phyloP scores from a whole-genome alignment of 2,329 filamentous ascomycete species.

The Colletotrichum navitas region DNA sequence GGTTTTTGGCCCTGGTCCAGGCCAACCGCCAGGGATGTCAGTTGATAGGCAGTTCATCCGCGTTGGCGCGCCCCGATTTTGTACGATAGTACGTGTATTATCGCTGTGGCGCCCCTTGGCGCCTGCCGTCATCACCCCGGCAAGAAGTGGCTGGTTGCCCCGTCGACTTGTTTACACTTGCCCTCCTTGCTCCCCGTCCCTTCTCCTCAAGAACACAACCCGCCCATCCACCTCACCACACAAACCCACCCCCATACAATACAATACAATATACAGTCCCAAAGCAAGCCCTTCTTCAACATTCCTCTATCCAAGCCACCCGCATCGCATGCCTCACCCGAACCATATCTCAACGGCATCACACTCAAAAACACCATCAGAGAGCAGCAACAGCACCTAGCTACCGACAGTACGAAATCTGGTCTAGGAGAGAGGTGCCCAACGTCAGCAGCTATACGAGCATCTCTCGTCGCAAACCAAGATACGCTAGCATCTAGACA shows the following conservation, averaged over 20 bases:
- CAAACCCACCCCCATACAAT: slow-evolving; percentile 41
- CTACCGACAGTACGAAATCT: neutral
- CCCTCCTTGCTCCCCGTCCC: slow-evolving; percentile 39
- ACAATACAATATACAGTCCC: slow-evolving; percentile 15
- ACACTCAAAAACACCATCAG: slow-evolving; percentile 29
- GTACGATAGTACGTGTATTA: neutral
- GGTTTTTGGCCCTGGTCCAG: slow-evolving; percentile 9
- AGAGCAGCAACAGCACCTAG: neutral
- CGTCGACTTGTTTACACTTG: slow-evolving; percentile 47
- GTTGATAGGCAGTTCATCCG: slow-evolving; percentile 31
- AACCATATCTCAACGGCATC: slow-evolving; percentile 35
- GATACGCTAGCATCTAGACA: slow-evolving; percentile 28
- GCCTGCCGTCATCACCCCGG: slow-evolving; percentile 42
- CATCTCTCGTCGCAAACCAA: slow-evolving; percentile 3
- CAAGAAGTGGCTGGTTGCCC: slow-evolving; percentile 45
- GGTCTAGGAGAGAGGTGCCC: slow-evolving; percentile 17
- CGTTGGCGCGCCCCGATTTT: slow-evolving; percentile 24
- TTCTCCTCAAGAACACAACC: slow-evolving; percentile 42
- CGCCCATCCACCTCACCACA: slow-evolving; percentile 41
- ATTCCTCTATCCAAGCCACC: slow-evolving; percentile 36
- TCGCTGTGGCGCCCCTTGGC: slow-evolving; percentile 33
- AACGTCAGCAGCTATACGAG: neutral
- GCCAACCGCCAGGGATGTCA: slow-evolving; percentile 18
- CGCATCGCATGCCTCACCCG: slow-evolving; percentile 18
- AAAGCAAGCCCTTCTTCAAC: slow-evolving; percentile 34